Conservation (phyloP, 495 filamentous ascomycete species). For the Pyrenula massariospora region DNA sequence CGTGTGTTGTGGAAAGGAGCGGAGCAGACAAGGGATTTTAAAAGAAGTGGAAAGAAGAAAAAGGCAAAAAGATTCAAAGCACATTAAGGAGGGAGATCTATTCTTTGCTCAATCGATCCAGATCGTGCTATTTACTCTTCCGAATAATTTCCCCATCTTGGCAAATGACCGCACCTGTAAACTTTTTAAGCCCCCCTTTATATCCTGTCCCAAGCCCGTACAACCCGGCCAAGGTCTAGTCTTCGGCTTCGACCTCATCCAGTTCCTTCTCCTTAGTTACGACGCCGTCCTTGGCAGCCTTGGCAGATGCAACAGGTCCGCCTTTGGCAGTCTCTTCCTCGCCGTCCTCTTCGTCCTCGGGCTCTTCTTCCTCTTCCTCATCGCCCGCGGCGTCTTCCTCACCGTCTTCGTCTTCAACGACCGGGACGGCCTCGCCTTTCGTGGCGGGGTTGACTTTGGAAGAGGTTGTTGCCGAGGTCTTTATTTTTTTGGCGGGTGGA, state of each 20-base stretch:
- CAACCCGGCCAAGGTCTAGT: background rate
- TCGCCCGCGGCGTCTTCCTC: conserved; percentile 14
- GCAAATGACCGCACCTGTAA: background rate
- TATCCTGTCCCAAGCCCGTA: background rate
- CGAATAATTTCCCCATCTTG: background rate
- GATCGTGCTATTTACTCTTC: background rate
- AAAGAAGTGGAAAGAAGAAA: background rate
- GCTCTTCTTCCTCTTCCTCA: conserved; percentile 11
- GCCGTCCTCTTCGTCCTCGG: conserved; percentile 21
- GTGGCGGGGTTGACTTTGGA: conserved; percentile 13
- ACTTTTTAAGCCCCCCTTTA: background rate
- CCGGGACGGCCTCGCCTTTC: conserved; percentile 21
- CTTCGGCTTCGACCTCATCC: conserved; percentile 25
- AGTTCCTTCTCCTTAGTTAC: conserved; percentile 38
- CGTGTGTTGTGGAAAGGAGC: too few species aligned
- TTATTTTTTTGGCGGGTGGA: conserved; percentile 31
- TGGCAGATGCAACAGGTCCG: conserved; percentile 29
- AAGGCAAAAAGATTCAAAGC: too few species aligned
- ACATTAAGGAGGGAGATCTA: background rate
- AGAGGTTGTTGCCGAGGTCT: conserved; percentile 17
- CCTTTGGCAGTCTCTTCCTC: conserved; percentile 26
- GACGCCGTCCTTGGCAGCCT: conserved; percentile 26
- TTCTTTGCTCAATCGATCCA: background rate
- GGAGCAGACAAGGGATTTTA: too few species aligned
- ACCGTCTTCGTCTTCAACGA: conserved; percentile 17